Base-by-base conservation (phyloP, 192 early-diverging fungal species). In the Neocallimastix lanati region DNA sequence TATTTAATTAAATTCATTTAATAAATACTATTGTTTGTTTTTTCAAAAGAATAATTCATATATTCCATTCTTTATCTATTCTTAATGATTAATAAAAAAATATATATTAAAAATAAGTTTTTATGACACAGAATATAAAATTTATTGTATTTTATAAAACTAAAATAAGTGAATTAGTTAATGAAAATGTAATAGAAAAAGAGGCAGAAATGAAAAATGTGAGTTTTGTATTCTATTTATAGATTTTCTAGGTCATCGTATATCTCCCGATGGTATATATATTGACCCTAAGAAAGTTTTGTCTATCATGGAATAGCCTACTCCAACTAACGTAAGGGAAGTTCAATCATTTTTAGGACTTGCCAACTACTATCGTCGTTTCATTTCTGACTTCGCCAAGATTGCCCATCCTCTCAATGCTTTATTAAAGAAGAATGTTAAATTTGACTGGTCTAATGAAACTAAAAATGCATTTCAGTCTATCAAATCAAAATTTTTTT, bases 81-180 rank as follows among this genome's bases (percentile, higher is more conserved):
- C n/a, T 93, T 78, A 96, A 95, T 84, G 87, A 84, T 29, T 91
- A n/a, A n/a, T n/a, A n/a, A n/a, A n/a, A n/a, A n/a, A n/a, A n/a
- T n/a, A n/a, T n/a, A n/a, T n/a, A n/a, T n/a, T n/a, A n/a, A n/a
- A n/a, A n/a, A n/a, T n/a, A n/a, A n/a, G n/a, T n/a, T n/a, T n/a
- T n/a, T n/a, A n/a, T n/a, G n/a, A n/a, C n/a, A 95, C 29, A 81
- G 85, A 81, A 81, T 84, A 33, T 82, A 85, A 77, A 90, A 89
- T 76, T 84, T 84, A 35, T 93, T 27, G 78, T 86, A 12, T 87
- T 88, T 58, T 84, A 93, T 77, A 92, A 94, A 79, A 84, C 84
- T 1, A 76, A 86, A 83, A 85, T 93, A 76, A 91, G 94, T 14
- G 86, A 91, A 35, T 89, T 88, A 82, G 92, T 94, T 12, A 83